A percentile compares a stretch with the other conserved stretches of the same genome.
Conservation (phyloP, 2,329 filamentous ascomycete genomes). For the Aspergillus candidus region DNA sequence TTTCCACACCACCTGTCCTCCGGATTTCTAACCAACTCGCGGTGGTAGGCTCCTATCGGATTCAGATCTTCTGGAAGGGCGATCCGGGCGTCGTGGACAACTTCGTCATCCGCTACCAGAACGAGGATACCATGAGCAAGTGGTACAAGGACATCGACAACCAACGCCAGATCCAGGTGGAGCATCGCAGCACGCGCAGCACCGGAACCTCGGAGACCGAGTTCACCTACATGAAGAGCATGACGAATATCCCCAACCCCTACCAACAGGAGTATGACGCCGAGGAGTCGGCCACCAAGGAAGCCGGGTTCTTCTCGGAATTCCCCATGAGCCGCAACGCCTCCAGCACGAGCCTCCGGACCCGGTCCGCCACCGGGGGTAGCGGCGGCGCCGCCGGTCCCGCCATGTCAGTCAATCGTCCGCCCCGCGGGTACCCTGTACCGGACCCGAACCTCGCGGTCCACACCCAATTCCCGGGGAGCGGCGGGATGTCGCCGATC, state of each 20-base stretch:
- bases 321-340: conserved; percentile 59
- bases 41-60: conserved; percentile 71
- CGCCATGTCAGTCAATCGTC: conserved; percentile 43
- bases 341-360: conserved; percentile 68
- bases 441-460: conserved; percentile 61
- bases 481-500: conserved; percentile 52
- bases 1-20: background rate
- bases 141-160: conserved; percentile 76
- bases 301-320: conserved; percentile 39
- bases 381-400: conserved; percentile 39
- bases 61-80: conserved; percentile 98
- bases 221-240: conserved; percentile 71
- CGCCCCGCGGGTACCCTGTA: conserved; percentile 63
- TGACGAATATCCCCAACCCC: conserved; percentile 69
- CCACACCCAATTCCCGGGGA: conserved; percentile 52
- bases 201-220: conserved; percentile 59
- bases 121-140: conserved; percentile 88
- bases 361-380: conserved; percentile 67
- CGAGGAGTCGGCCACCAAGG: conserved; percentile 44
- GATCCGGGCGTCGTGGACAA: conserved; percentile 94
- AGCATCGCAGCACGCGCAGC: conserved; percentile 45
- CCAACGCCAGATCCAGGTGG: conserved; percentile 59
- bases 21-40: background rate
- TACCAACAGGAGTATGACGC: conserved; percentile 60
- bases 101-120: conserved; percentile 87